A percentile compares a stretch with the other conserved stretches of the same genome.
phyloP scores from a whole-genome alignment of 2,329 filamentous ascomycete species.

The Ascochyta fabae region DNA sequence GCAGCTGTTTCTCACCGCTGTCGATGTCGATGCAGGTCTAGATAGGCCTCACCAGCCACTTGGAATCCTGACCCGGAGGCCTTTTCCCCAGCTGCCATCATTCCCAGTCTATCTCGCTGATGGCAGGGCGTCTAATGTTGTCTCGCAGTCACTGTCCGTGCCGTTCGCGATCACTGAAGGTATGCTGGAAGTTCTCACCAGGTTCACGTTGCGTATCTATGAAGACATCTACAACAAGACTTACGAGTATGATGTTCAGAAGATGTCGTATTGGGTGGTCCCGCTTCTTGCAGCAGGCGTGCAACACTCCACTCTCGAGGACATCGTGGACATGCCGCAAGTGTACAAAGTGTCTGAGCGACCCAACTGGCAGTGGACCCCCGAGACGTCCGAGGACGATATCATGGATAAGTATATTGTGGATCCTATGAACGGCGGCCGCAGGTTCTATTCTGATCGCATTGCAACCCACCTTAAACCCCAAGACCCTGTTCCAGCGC shows the following conservation, averaged over 20 bases:
- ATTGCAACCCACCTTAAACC: conserved; percentile 63
- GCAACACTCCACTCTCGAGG: conserved; percentile 13
- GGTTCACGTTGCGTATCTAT: conserved; percentile 79
- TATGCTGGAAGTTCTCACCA: conserved; percentile 64
- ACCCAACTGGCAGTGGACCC: conserved; percentile 55
- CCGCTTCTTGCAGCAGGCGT: conserved; percentile 54
- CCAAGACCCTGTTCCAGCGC: conserved; percentile 68
- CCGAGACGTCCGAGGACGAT: conserved; percentile 47
- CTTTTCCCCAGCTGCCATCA: conserved; percentile 67
- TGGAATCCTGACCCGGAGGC: conserved; percentile 71
- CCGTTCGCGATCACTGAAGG: conserved; percentile 55
- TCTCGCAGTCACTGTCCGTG: conserved; percentile 54
- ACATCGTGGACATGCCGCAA: conserved; percentile 68
- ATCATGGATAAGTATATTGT: conserved; percentile 61
- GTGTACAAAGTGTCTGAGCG: conserved; percentile 52
- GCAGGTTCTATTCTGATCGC: conserved; percentile 61
- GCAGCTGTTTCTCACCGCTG: conserved; percentile 65
- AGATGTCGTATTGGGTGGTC: conserved; percentile 84
- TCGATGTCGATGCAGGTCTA: conserved; percentile 68
- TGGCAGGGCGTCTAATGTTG: conserved; percentile 65
- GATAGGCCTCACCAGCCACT: conserved; percentile 68
- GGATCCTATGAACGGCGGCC: conserved; percentile 63
- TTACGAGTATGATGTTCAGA: conserved; percentile 68
- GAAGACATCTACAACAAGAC: conserved; percentile 87
- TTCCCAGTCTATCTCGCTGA: conserved; percentile 77